phyloP scores from a whole-genome alignment of 1,284 basidiomycete genomes.

The Fomitiporia mediterranea region DNA sequence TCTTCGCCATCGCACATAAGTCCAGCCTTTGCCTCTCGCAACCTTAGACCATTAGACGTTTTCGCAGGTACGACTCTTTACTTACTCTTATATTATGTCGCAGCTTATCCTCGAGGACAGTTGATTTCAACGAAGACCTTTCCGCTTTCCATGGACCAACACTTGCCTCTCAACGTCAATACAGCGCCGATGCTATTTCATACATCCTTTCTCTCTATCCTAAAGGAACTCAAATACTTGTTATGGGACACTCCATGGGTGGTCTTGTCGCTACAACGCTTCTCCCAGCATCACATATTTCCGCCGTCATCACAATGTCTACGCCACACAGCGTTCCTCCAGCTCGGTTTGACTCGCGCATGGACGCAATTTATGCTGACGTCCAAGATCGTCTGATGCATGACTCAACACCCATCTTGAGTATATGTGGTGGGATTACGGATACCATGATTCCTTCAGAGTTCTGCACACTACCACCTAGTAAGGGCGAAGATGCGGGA shows the following conservation, averaged over 20 bases:
- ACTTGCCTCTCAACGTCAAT: conserved; percentile 77
- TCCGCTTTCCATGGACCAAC: conserved; percentile 94
- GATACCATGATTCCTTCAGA: conserved; percentile 95
- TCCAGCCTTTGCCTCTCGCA: conserved; percentile 43
- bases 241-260: conserved; percentile 99
- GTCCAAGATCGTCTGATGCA: conserved; percentile 35
- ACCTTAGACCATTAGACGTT: conserved; percentile 67
- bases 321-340: conserved; percentile 90
- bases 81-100: neutral
- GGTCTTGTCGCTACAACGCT: conserved; percentile 83
- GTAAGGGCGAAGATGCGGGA: conserved; percentile 9
- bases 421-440: conserved; percentile 88
- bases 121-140: conserved; percentile 97
- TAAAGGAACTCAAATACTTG: conserved; percentile 54
- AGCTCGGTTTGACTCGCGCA: conserved; percentile 77
- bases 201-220: conserved; percentile 81
- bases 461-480: conserved; percentile 61
- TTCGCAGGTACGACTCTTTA: conserved; percentile 68
- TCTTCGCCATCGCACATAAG: conserved; percentile 48
- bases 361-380: conserved; percentile 68
- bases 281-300: conserved; percentile 58
- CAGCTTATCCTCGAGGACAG: conserved; percentile 35
- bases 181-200: conserved; percentile 66
- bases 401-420: conserved; percentile 65
- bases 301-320: conserved; percentile 89